Evolutionary conservation across 2,329 filamentous ascomycete species (phyloP), one percentile per base, ranked within the genome.

Genomic region (Aspergillus jensenii): DNA sequence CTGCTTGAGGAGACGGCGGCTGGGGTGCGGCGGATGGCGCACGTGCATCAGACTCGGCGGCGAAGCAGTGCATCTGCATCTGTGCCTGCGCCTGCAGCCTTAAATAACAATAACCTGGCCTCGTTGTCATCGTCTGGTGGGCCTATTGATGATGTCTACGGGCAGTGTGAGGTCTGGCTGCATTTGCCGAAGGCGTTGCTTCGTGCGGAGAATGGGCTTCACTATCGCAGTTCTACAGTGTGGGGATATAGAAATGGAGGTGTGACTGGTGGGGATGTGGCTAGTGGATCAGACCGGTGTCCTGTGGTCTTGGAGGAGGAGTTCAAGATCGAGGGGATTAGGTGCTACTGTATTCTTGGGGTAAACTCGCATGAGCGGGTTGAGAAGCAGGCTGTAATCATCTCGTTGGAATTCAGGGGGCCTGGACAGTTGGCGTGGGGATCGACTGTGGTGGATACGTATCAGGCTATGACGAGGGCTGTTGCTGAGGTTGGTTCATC

Each of bases 281-380:
- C 11, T 50, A 54, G 61, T 49, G 27, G 27, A 31, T 65, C 67
- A 12, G 61, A 62, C 27, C 66, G 68, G 27, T 65, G 63, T 35
- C 64, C 68, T 19, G 64, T 71, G 37, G 65, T 71, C 6, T 45
- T 75, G 60, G 69, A 73, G 48, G 71, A 77, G 56, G 72, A 75
- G 56, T 76, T 77, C 58, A 67, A 68, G 2, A 74, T 81, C 59
- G 74, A 78, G 39, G 73, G 73, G 1, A 75, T 81, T 49, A 69
- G 76, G 23, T 77, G 76, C 60, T 70, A 75, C 47, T 79, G 77
- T 64, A 78, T 83, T 31, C 72, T 83, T 57, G 81, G 81, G 1
- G 79, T 83, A n/a, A 82, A 83, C 58, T 73, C 76, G 2, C 80
- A 82, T 60, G 81, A 83, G 67, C 72, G 81, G 19, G 65, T 79